Conservation (phyloP, 2,329 filamentous ascomycete genomes). For the Xylaria sp. region DNA sequence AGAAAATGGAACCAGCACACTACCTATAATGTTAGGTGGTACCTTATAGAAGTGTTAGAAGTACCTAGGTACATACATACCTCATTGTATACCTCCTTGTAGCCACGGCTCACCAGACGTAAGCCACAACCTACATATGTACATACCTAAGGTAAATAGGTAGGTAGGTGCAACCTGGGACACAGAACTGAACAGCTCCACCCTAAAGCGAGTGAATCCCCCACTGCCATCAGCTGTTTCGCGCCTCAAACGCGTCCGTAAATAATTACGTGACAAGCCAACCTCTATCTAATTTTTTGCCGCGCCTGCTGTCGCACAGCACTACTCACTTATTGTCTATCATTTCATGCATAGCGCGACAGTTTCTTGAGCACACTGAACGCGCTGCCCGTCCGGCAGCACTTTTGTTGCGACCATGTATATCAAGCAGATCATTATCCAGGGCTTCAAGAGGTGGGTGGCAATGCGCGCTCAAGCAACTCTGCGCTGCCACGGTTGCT, state of each 20-base stretch:
- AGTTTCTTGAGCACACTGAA: conserved; percentile 38
- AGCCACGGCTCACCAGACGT: background rate
- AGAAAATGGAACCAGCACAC: no score
- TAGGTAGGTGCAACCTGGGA: no score
- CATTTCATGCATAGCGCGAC: conserved; percentile 39
- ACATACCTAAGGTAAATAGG: no score
- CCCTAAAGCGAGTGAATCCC: conserved; percentile 23
- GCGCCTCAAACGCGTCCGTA: conserved; percentile 45
- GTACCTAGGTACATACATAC: background rate
- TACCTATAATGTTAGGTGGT: no score
- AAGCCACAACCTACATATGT: background rate
- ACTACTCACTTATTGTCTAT: conserved; percentile 9
- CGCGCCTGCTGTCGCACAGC: conserved; percentile 37
- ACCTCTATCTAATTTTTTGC: conserved; percentile 24
- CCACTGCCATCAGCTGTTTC: conserved; percentile 34
- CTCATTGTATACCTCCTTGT: no score
- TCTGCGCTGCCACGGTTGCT: background rate
- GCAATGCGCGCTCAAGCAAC: background rate
- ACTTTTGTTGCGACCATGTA: conserved; percentile 72
- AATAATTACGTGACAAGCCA: conserved; percentile 43
- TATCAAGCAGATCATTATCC: conserved; percentile 99
- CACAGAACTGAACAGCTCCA: conserved; percentile 6
- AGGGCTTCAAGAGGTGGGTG: conserved; percentile 94
- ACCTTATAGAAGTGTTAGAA: no score
- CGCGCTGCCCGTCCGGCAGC: conserved; percentile 51